Conservation (phyloP, 495 filamentous ascomycete genomes). For the Parathielavia hyrcaniae region DNA sequence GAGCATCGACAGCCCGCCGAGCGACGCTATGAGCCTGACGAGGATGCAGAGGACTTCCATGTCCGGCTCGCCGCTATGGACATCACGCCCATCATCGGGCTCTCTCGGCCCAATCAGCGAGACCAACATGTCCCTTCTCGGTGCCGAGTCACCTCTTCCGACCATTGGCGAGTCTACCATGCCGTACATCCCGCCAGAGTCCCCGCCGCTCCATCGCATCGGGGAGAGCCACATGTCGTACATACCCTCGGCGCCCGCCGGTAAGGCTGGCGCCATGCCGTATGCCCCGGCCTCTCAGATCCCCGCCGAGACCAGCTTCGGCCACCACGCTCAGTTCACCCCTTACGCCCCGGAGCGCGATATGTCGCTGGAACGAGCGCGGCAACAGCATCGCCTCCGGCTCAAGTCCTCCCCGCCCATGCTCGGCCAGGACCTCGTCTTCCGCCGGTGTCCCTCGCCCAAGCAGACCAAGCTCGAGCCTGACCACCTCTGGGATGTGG, state of each 20-base stretch:
- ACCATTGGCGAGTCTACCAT: conserved; percentile 32
- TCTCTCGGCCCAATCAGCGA: conserved; percentile 35
- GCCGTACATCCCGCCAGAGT: conserved; percentile 28
- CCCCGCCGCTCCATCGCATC: conserved; percentile 29
- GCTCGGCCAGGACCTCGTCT: conserved; percentile 69
- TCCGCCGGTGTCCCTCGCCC: conserved; percentile 72
- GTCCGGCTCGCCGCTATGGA: conserved; percentile 28
- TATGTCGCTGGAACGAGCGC: conserved; percentile 37
- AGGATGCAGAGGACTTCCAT: conserved; percentile 32
- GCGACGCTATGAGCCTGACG: conserved; percentile 40
- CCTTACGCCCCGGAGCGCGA: conserved; percentile 36
- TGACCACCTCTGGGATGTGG: conserved; percentile 39
- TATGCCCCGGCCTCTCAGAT: conserved; percentile 30
- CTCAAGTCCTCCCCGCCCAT: conserved; percentile 65
- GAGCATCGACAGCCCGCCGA: conserved; percentile 39
- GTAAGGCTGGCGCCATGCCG: conserved; percentile 32
- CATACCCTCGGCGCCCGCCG: conserved; percentile 33
- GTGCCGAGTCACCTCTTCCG: conserved; percentile 36
- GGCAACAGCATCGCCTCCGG: conserved; percentile 35
- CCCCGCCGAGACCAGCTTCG: conserved; percentile 30
- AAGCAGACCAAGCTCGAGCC: conserved; percentile 73
- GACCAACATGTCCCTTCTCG: conserved; percentile 35
- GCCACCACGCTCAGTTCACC: conserved; percentile 30
- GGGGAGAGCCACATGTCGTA: conserved; percentile 37
- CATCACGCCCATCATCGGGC: conserved; percentile 20